phyloP scores from a whole-genome alignment of 208 protist species.

The Crithidia acanthocephali region DNA sequence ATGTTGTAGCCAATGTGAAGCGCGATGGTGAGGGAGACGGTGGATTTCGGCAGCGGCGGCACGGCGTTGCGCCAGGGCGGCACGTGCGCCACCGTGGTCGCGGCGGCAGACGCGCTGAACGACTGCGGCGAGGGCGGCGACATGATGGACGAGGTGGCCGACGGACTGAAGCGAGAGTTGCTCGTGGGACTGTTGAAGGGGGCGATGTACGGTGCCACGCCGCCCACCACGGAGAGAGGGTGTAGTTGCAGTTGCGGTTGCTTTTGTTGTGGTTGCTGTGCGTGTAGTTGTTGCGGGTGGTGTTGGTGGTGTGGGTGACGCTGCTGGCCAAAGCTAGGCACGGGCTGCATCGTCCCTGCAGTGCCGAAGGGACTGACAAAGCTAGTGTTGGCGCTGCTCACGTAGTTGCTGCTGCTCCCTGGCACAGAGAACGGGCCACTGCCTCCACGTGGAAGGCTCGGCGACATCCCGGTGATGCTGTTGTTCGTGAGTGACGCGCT shows the following conservation, averaged over 20 bases:
- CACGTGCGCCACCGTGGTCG: not conserved
- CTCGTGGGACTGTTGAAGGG: not conserved
- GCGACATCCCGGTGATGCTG: not conserved
- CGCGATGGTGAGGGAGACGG: slow-evolving; percentile 18
- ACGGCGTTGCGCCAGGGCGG: slow-evolving; percentile 21
- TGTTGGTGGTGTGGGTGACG: not conserved
- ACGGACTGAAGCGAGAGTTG: not conserved
- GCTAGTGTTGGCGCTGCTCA: slow-evolving; percentile 19
- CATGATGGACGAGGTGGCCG: not conserved
- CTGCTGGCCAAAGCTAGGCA: not conserved
- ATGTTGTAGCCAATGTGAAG: slow-evolving; percentile 17
- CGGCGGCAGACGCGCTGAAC: not conserved
- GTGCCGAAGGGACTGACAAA: slow-evolving; percentile 5
- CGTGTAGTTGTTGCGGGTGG: not conserved
- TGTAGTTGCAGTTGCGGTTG: not conserved
- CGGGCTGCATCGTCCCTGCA: slow-evolving; percentile 10
- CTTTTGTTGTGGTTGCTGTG: not conserved
- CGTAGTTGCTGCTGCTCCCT: slow-evolving; percentile 5
- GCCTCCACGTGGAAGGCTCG: no score
- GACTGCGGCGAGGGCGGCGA: not conserved
- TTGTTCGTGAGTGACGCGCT: not conserved
- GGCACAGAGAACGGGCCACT: slow-evolving; percentile 8
- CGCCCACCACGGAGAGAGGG: no score
- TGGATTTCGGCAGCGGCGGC: slow-evolving; percentile 22
- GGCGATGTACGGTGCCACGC: not conserved